Evolutionary conservation across 2,329 filamentous ascomycete species (phyloP).

Genomic region (Pestalotiopsis sp.): DNA sequence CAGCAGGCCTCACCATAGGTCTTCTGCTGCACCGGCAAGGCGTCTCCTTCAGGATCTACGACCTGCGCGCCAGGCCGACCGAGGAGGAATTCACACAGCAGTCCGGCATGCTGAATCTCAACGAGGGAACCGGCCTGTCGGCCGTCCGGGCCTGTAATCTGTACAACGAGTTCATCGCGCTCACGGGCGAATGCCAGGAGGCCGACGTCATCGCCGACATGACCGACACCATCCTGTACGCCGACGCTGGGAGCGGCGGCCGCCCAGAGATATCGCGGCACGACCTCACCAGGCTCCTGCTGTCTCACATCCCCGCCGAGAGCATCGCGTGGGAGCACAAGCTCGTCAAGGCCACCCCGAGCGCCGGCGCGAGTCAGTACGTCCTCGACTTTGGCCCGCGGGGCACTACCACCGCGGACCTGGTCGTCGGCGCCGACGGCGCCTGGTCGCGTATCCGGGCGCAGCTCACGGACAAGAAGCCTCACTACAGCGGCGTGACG

Average conservation of each 20-base stretch:
- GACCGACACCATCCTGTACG: neutral
- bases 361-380: conserved; percentile 22
- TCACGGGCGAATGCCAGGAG: conserved; percentile 3
- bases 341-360: neutral
- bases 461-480: conserved; percentile 13
- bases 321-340: conserved; percentile 6
- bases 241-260: neutral
- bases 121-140: conserved; percentile 22
- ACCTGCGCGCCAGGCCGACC: conserved; percentile 31
- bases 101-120: conserved; percentile 49
- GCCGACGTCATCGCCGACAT: neutral
- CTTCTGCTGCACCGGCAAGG: conserved; percentile 41
- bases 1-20: conserved; percentile 47
- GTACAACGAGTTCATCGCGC: conserved; percentile 21
- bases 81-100: conserved; percentile 24
- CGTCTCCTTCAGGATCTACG: conserved; percentile 35
- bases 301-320: neutral
- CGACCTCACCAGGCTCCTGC: neutral
- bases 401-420: conserved; percentile 21
- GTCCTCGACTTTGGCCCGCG: conserved; percentile 10
- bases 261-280: conserved; percentile 5
- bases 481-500: neutral
- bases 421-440: conserved; percentile 38
- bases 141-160: conserved; percentile 28
- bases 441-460: conserved; percentile 35